These are phyloP conservation scores for Apophysomyces sp. DNA, from an alignment of 371 early-diverging fungal species.

Conservation along the genomic window DNA sequence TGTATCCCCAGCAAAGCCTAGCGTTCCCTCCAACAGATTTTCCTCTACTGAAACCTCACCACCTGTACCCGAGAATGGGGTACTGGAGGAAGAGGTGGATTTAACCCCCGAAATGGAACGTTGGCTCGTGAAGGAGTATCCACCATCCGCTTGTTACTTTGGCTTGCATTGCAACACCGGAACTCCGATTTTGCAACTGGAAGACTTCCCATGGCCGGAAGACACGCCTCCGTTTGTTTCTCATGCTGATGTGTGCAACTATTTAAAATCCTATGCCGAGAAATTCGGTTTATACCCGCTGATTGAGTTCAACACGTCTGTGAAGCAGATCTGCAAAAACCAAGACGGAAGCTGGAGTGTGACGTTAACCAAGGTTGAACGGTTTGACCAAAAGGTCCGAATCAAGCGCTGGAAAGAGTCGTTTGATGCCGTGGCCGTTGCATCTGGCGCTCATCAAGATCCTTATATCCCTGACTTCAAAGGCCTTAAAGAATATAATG, in stretches of 20 bases:
- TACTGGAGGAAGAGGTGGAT: not conserved
- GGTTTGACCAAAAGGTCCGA: constrained; percentile 10
- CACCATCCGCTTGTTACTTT: constrained; percentile 8
- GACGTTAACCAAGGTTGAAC: constrained; percentile 7
- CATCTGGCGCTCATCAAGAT: constrained; percentile 32
- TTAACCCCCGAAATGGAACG: constrained; percentile 21
- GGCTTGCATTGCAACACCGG: constrained; percentile 17
- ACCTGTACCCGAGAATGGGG: not conserved
- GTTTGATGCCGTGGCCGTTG: constrained; percentile 42
- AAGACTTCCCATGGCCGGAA: constrained; percentile 15
- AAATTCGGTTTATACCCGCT: constrained; percentile 19
- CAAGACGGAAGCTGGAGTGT: constrained; percentile 7
- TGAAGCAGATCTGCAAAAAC: constrained; percentile 23
- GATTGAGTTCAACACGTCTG: constrained; percentile 30
- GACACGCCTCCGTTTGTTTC: constrained; percentile 33
- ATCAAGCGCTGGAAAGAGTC: constrained; percentile 23
- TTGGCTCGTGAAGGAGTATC: constrained; percentile 13
- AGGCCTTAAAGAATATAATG: constrained; percentile 25
- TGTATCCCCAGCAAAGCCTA: constrained; percentile 18
- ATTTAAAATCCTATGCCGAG: constrained; percentile 27
- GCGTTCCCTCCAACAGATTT: constrained; percentile 23
- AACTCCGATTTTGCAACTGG: constrained; percentile 17
- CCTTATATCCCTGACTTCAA: constrained; percentile 34
- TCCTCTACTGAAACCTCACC: constrained; percentile 3
- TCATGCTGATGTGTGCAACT: constrained; percentile 22